Base-by-base conservation (phyloP, 208 protist species). In the Acanthamoeba healyi region DNA sequence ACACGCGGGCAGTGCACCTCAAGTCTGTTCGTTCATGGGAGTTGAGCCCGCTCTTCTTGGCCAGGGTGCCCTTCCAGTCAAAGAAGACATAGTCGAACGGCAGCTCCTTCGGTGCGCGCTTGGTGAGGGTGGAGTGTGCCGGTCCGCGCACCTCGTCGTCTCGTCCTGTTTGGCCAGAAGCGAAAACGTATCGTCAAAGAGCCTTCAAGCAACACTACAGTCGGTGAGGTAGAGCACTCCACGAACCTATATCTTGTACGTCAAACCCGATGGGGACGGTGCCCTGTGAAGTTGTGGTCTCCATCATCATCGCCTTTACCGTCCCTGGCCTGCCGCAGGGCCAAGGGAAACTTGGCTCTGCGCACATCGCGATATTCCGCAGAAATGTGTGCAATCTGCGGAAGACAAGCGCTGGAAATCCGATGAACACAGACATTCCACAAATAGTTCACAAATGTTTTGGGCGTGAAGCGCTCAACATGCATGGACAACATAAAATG, bases 61-160 rank as follows among this genome's bases (percentile, higher is more conserved):
- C 81, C n/a, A 89, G 81, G n/a, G 81, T 89, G 19, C 81, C 81
- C 54, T 89, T 89, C 81, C 81, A 89, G 54, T 89, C 81, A 44
- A 89, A 89, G 54, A 89, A 89, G 9, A 89, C 81, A 24, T 89
- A 89, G 46, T 89, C 81, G 36, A 26, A 81, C 0, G 70, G 70
- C 29, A 32, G n/a, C n/a, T n/a, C 26, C 26, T 63, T 34, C 1
- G 19, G 24, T 1, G 10, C 26, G 10, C 19, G 56, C 56, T 63
- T 63, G 67, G 2, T n/a, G 19, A 77, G 12, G n/a, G n/a, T n/a
- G n/a, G n/a, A n/a, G 67, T 81, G 40, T 34, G 5, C 36, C 6
- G 70, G 70, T 34, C 70, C 70, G 1, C 40, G 15, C 24, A 81
- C 70, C 70, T 81, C 70, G 19, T 49, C 38, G 4, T 17, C 38